These are phyloP conservation scores for Martiniozyma abietophila DNA, from an alignment of 805 yeast genomes.

Conservation along the genomic window DNA sequence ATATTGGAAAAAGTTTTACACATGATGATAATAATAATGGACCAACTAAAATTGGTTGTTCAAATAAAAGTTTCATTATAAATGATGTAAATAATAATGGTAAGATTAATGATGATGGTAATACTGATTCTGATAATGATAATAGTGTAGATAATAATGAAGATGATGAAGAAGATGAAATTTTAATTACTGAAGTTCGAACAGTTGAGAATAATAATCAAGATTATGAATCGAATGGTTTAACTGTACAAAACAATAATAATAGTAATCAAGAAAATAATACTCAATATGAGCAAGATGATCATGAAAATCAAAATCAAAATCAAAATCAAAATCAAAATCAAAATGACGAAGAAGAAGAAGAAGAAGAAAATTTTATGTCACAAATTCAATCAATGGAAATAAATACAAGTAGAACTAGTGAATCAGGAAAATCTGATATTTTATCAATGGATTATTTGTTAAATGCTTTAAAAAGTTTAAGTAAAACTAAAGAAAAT, in stretches of 20 bases:
- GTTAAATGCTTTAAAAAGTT: conserved; percentile 13
- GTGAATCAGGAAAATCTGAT: conserved; percentile 3
- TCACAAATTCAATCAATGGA: conserved; percentile 1
- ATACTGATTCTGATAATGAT: neutral
- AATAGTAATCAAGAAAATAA: neutral
- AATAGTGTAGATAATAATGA: neutral
- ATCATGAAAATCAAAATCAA: too few species aligned
- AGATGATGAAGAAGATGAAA: conserved; percentile 8
- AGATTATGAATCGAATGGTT: neutral
- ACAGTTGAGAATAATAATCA: neutral
- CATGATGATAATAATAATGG: too few species aligned
- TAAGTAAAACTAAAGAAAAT: conserved; percentile 8
- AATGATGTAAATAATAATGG: neutral
- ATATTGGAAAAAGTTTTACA: too few species aligned
- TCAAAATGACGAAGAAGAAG: neutral
- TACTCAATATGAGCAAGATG: too few species aligned
- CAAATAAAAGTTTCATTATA: too few species aligned
- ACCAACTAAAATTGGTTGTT: too few species aligned
- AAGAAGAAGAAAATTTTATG: neutral
- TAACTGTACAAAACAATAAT: neutral
- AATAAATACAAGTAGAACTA: neutral
- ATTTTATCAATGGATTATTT: conserved; percentile 16
- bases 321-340: neutral
- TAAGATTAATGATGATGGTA: neutral
- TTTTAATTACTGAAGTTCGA: conserved; percentile 10